These are phyloP conservation scores for Helicocarpus griseus DNA, from an alignment of 2,329 filamentous ascomycete genomes.

Conservation along the genomic window DNA sequence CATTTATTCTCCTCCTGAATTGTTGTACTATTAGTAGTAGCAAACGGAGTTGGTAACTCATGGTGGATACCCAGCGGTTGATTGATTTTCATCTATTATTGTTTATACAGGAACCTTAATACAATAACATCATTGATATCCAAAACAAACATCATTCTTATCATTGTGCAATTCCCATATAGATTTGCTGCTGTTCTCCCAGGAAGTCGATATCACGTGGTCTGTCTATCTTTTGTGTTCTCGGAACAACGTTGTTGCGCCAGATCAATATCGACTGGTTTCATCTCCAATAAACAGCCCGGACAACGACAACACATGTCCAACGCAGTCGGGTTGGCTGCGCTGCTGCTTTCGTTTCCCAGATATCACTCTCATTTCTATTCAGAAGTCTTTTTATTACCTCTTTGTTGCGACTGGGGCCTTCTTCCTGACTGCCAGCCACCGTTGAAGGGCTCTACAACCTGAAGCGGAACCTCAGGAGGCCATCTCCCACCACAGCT, in stretches of 20 bases:
- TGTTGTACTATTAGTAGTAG: no score
- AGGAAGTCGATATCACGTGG: not conserved
- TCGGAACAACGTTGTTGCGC: constrained; percentile 1
- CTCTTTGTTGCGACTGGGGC: not conserved
- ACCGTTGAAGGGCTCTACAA: no score
- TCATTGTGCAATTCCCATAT: no score
- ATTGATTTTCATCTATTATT: not conserved
- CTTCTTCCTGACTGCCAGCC: not conserved
- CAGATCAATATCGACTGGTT: not conserved
- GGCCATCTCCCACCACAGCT: not conserved
- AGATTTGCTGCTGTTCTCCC: no score
- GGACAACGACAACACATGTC: not conserved
- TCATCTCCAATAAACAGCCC: no score
- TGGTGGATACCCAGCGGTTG: not conserved
- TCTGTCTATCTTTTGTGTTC: not conserved
- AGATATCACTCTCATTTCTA: not conserved
- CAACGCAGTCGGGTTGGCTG: not conserved
- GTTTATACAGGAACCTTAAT: no score
- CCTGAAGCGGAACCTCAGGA: not conserved
- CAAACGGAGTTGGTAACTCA: not conserved
- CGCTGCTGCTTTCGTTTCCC: not conserved
- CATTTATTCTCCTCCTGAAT: not conserved
- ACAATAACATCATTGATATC: not conserved
- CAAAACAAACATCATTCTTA: no score
- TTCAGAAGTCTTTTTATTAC: not conserved